Conservation (phyloP, 805 yeast genomes). For the Kazachstania kunashirensis region DNA sequence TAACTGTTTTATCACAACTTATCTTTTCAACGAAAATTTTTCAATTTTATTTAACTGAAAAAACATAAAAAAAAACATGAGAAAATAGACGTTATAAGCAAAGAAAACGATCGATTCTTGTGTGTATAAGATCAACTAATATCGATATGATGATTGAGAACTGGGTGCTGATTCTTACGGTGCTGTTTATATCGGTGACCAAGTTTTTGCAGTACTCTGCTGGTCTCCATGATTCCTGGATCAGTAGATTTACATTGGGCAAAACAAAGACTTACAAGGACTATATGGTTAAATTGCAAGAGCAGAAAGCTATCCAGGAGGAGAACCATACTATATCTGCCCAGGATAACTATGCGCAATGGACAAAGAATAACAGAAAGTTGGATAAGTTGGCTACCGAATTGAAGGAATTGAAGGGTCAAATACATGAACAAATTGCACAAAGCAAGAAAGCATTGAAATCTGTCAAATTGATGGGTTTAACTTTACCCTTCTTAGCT, state of each 20-base stretch:
- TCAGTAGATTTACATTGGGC: constrained; percentile 3
- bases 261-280: constrained; percentile 23
- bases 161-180: constrained; percentile 13
- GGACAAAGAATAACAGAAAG: constrained; percentile 85
- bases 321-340: constrained; percentile 61
- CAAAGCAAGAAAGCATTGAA: constrained; percentile 10
- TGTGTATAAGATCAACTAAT: no score
- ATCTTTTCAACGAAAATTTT: no score
- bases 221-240: constrained; percentile 18
- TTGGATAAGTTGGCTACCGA: constrained; percentile 48
- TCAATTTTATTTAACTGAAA: no score
- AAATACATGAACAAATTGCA: constrained; percentile 23
- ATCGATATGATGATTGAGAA: constrained; percentile 3
- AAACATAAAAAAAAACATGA: background rate
- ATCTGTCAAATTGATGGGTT: constrained; percentile 15
- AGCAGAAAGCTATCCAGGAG: constrained; percentile 39
- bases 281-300: constrained; percentile 30
- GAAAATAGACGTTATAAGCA: background rate
- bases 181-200: constrained; percentile 14
- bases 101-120: no score
- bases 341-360: constrained; percentile 88
- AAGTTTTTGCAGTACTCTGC: constrained; percentile 19
- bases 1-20: no score
- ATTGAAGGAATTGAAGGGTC: constrained; percentile 35
- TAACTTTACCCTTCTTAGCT: constrained; percentile 26